Base-by-base conservation (phyloP, 768 basidiomycete species). In the Chlorophyllum brunneum region DNA sequence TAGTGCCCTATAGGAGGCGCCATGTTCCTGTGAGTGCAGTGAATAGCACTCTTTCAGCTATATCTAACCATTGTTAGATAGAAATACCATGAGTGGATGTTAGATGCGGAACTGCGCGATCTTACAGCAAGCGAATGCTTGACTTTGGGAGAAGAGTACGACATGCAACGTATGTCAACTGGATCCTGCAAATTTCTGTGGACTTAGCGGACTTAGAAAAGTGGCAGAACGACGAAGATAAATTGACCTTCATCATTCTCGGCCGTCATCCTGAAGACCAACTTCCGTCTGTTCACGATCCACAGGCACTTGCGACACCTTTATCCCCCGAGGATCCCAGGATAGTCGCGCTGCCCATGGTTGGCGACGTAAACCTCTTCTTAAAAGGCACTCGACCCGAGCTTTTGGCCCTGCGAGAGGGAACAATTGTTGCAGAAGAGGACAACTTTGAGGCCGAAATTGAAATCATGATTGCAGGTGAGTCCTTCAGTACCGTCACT, bases 341-440 rank as follows among this genome's bases (percentile, higher is more conserved):
- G 6, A 55, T 79, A 2, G 33, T 45, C 9, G 33, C 60, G 0
- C 65, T 75, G 15, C 79, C 76, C 8, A 94, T 95, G 92, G 71
- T 95, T 16, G 95, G 95, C 27, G 95, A 98, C 63, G 92, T 93
- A 30, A 97, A 97, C 65, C 68, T 97, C 23, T 97, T 97, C 65
- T 68, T 95, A 37, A 86, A 86, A 40, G 82, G 83, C 40, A 58
- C 64, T 15, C 65, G 66, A 18, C 62, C 64, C 29, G 26, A 26
- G 43, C 26, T 20, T 11, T 24, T 42, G 30, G 8, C 16, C 43
- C 48, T 29, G 45, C 30, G 22, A 8, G 48, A 52, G 16, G 48
- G 26, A 11, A 69, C 69, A 23, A 67, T 59, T 1, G 63, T 61
- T 1, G 68, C 69, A 2, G 56, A 55, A 3, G 67, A 70, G 5